Evolutionary conservation across 257 asterid genomes (phyloP), one percentile per base, ranked within the genome.

Genomic region (Fraxinus anomala): DNA sequence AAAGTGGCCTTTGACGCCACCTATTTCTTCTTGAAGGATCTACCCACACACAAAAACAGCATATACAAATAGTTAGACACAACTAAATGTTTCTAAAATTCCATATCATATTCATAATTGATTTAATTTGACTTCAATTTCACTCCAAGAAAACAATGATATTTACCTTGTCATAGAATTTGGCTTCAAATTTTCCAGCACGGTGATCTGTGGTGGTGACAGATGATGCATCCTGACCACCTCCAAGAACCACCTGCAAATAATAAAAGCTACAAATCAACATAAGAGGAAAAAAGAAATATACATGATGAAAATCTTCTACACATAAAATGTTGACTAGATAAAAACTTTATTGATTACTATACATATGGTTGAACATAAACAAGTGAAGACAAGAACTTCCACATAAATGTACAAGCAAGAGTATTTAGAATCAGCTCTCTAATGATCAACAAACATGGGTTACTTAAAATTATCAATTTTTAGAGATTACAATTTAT

Each of bases 121-220:
- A 42, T 79, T 9, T 40, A 76, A 28, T 34, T 54, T 65, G 14
- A 68, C 28, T 17, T 1, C 66, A 56, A n/a, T 12, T 56, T 56
- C 17, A 72, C 23, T 47, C 39, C n/a, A n/a, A 13, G n/a, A 49
- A 12, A 63, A 40, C 12, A 10, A 69, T 8, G 70, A 73, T 23
- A 63, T 39, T 61, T 85, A 94, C 99, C 99, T 92, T 94, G 90
- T 94, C 92, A 77, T 77, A 94, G 81, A 94, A 94, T 73, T 91
- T 94, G 49, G 99, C 96, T 83, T 92, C 97, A 71, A 94, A 94
- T 84, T 92, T 92, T 61, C 99, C 99, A 81, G 96, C 96, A 75
- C 97, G 97, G 81, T 91, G 99, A 83, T 91, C 96, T 59, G 99
- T 94, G 19, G 88, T 88, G 42, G 97, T 91, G 74, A 92, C 99